Evolutionary conservation across 345 rosid genomes (phyloP).

Genomic region (Arabis alpina): DNA sequence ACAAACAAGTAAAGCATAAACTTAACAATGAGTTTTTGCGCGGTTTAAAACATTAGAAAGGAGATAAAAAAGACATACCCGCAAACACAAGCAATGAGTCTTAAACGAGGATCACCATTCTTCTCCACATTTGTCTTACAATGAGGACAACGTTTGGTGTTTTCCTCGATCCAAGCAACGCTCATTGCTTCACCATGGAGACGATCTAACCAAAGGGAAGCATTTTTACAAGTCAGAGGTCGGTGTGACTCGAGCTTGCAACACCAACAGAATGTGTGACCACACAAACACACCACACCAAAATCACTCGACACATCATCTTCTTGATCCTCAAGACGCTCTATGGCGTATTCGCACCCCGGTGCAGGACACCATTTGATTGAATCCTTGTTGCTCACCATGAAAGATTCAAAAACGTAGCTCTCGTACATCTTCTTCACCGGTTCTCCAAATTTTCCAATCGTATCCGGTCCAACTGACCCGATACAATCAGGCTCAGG

Average conservation of each 20-base stretch:
- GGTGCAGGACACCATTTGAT: constrained; percentile 33
- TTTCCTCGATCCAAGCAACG: neutral
- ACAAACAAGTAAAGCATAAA: neutral
- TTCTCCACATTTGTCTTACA: neutral
- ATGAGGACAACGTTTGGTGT: constrained; percentile 25
- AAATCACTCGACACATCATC: neutral
- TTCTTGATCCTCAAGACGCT: neutral
- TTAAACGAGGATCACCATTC: neutral
- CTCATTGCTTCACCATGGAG: neutral
- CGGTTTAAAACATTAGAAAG: neutral
- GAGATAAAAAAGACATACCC: constrained; percentile 17
- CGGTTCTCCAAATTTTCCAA: neutral
- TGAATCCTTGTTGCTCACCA: constrained; percentile 2
- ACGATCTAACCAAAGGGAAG: constrained; percentile 15
- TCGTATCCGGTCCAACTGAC: constrained; percentile 26
- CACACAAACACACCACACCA: constrained; percentile 33
- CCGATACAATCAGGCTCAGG: constrained; percentile 6
- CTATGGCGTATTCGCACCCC: constrained; percentile 20
- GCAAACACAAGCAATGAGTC: constrained; percentile 24
- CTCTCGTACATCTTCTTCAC: constrained; percentile 27
- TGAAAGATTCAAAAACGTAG: neutral
- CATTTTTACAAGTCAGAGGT: constrained; percentile 29
- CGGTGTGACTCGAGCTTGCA: constrained; percentile 34
- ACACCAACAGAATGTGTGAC: constrained; percentile 28
- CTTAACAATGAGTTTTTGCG: neutral